These are phyloP conservation scores for Physaria fendleri DNA, from an alignment of 345 rosid genomes.

Conservation along the genomic window DNA sequence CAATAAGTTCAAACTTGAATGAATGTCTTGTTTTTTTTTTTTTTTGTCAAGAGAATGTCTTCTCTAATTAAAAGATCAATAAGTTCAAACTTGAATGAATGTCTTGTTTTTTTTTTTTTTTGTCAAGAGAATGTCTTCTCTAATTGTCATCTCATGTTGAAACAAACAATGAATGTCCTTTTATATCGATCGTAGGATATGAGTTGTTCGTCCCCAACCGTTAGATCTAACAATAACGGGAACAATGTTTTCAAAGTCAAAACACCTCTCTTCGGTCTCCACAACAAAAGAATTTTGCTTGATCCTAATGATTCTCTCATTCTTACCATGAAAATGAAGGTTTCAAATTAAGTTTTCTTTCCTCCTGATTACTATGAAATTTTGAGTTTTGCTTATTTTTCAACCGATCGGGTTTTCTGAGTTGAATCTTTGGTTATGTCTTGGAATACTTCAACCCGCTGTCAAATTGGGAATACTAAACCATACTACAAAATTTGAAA, in stretches of 20 bases:
- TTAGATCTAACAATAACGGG: slow-evolving; percentile 28
- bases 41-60: no score
- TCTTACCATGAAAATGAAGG: slow-evolving; percentile 37
- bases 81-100: no score
- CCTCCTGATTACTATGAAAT: no score
- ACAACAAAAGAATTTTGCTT: slow-evolving; percentile 28
- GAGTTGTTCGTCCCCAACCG: slow-evolving; percentile 28
- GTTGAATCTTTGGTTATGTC: slow-evolving; percentile 3
- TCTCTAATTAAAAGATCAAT: no score
- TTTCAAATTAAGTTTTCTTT: slow-evolving; percentile 1
- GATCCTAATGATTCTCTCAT: slow-evolving; percentile 31
- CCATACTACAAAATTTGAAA: background rate
- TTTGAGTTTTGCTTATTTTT: background rate
- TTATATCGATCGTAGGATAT: slow-evolving; percentile 28
- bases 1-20: no score
- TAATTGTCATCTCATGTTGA: no score
- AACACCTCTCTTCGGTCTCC: slow-evolving; percentile 25
- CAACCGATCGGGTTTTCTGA: background rate
- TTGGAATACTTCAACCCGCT: no score
- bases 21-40: no score
- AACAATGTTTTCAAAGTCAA: slow-evolving; percentile 35
- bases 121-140: no score
- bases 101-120: no score
- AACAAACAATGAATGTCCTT: no score
- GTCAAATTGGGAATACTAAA: no score